phyloP scores from a whole-genome alignment of 352 stramenopile genomes.

The Blastocystis sp. region DNA sequence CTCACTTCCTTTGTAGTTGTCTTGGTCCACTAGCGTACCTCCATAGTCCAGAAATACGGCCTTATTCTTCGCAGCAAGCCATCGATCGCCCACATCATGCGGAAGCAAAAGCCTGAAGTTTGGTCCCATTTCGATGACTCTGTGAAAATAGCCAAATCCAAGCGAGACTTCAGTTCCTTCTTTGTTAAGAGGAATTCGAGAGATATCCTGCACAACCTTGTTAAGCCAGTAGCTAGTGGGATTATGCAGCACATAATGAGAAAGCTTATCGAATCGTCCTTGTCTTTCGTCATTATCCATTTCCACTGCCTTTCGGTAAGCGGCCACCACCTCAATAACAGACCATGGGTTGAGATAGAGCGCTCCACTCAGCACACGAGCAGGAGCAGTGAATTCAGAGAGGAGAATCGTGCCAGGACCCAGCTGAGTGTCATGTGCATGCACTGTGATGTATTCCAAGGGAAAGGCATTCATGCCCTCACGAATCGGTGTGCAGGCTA shows the following conservation, averaged over 20 bases:
- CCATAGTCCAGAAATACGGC: constrained; percentile 96
- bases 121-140: constrained; percentile 88
- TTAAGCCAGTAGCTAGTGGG: constrained; percentile 91
- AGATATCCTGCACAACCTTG: constrained; percentile 89
- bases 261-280: constrained; percentile 71
- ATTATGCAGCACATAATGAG: constrained; percentile 85
- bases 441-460: constrained; percentile 68
- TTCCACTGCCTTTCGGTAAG: constrained; percentile 69
- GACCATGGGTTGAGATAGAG: constrained; percentile 97
- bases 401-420: constrained; percentile 80
- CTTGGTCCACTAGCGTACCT: constrained; percentile 87
- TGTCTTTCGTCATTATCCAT: constrained; percentile 69
- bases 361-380: constrained; percentile 87
- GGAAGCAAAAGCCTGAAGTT: constrained; percentile 88
- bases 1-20: constrained; percentile 63
- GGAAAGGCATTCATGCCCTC: constrained; percentile 80
- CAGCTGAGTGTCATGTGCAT: not conserved
- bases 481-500: constrained; percentile 74
- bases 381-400: constrained; percentile 92
- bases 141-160: constrained; percentile 83
- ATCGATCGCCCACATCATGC: constrained; percentile 79
- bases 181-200: constrained; percentile 77
- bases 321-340: constrained; percentile 75
- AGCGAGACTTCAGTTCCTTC: constrained; percentile 82
- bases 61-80: constrained; percentile 70